These are phyloP conservation scores for Elsinoe fawcettii DNA, from an alignment of 2,329 filamentous ascomycete genomes.

Conservation along the genomic window DNA sequence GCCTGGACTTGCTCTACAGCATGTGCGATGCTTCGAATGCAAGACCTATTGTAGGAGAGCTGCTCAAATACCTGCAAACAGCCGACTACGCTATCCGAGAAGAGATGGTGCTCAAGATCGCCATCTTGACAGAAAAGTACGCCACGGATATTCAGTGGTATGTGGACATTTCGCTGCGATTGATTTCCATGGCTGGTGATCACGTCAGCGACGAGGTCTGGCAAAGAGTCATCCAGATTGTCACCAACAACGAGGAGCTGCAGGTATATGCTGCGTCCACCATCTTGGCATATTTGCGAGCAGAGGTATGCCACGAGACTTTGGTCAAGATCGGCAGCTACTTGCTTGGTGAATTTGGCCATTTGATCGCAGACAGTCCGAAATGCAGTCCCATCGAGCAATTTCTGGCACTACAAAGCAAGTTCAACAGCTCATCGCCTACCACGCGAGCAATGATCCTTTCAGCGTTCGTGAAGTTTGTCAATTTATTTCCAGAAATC, in stretches of 20 bases:
- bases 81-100: constrained; percentile 97
- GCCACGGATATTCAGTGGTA: constrained; percentile 99
- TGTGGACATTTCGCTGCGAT: constrained; percentile 88
- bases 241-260: constrained; percentile 97
- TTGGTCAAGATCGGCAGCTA: constrained; percentile 97
- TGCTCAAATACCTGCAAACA: constrained; percentile 88
- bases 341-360: constrained; percentile 91
- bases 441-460: constrained; percentile 88
- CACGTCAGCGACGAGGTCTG: constrained; percentile 99
- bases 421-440: constrained; percentile 81
- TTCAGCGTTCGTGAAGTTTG: constrained; percentile 93
- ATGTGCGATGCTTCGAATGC: constrained; percentile 98
- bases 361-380: constrained; percentile 84
- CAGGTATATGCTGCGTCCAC: constrained; percentile 95
- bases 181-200: constrained; percentile 94
- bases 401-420: constrained; percentile 82
- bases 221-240: constrained; percentile 97
- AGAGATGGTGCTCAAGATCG: constrained; percentile 99
- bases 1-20: constrained; percentile 93
- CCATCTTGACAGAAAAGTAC: constrained; percentile 96
- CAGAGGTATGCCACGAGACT: constrained; percentile 91
- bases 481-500: constrained; percentile 97
- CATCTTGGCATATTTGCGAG: constrained; percentile 84
- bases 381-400: constrained; percentile 96
- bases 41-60: constrained; percentile 83